phyloP scores from a whole-genome alignment of 2,329 filamentous ascomycete species.

The Raffaelea ambrosiae region DNA sequence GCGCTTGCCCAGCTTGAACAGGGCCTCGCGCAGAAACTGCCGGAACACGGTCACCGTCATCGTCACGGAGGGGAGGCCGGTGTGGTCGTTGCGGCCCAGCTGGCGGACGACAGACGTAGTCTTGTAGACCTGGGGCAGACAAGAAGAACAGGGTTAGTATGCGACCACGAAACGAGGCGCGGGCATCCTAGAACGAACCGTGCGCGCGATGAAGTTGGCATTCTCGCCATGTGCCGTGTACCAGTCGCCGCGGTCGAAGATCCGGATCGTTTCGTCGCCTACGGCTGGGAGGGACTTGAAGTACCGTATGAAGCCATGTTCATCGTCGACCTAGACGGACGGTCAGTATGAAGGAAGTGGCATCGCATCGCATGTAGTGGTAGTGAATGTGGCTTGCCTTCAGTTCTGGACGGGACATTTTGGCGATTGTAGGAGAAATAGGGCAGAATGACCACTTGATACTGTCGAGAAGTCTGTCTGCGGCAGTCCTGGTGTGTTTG shows the following conservation, averaged over 20 bases:
- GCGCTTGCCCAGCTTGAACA: conserved; percentile 84
- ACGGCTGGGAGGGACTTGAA: conserved; percentile 76
- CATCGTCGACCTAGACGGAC: conserved; percentile 73
- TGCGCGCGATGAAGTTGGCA: conserved; percentile 74
- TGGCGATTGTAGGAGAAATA: conserved; percentile 14
- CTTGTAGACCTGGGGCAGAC: conserved; percentile 67
- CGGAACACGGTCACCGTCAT: conserved; percentile 93
- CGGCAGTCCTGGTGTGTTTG: not conserved
- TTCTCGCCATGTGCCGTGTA: conserved; percentile 89
- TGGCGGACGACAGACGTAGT: conserved; percentile 92
- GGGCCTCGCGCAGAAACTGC: conserved; percentile 87
- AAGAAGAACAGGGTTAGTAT: not conserved
- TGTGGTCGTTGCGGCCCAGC: conserved; percentile 73
- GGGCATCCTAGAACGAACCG: conserved; percentile 44
- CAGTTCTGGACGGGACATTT: conserved; percentile 63
- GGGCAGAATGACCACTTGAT: not conserved
- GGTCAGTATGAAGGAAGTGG: no score
- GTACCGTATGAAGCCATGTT: conserved; percentile 92
- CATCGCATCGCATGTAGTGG: no score
- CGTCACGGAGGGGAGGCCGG: conserved; percentile 85
- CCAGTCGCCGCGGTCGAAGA: conserved; percentile 92
- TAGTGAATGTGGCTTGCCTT: conserved; percentile 40
- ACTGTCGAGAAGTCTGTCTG: not conserved
- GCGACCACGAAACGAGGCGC: no score
- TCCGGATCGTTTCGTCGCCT: conserved; percentile 68